phyloP scores from a whole-genome alignment of 164 flowering plant genomes.

The Chimonanthus salicifolius region DNA sequence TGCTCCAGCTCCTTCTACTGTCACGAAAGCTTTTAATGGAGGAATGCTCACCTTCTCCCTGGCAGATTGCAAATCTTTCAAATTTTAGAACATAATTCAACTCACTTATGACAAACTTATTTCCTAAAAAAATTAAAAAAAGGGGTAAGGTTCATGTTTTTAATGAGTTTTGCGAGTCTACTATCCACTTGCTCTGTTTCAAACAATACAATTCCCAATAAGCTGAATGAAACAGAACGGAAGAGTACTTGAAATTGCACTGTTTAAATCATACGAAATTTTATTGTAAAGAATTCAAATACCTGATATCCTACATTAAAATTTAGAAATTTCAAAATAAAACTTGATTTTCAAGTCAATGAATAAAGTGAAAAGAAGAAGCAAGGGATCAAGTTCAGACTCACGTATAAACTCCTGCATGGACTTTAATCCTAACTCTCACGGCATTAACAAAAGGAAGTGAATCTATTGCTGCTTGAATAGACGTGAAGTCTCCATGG shows the following conservation, averaged over 20 bases:
- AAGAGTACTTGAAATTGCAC: not conserved
- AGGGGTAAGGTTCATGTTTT: not conserved
- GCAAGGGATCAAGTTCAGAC: constrained; percentile 13
- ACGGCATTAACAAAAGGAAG: constrained; percentile 75
- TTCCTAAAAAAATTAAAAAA: not conserved
- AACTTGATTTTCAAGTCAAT: not conserved
- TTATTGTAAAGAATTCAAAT: not conserved
- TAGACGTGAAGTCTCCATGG: constrained; percentile 70
- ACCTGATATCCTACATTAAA: not conserved
- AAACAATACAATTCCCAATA: no score
- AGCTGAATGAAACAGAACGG: no score
- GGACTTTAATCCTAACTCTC: constrained; percentile 80
- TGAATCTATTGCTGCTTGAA: constrained; percentile 90
- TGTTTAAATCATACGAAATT: not conserved
- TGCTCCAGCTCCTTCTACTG: constrained; percentile 91
- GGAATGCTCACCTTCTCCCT: constrained; percentile 94
- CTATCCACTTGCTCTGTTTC: no score
- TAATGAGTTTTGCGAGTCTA: no score
- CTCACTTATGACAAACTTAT: not conserved
- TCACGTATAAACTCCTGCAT: constrained; percentile 89
- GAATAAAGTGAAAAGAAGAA: not conserved
- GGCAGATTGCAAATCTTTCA: constrained; percentile 14
- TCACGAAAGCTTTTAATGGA: constrained; percentile 72
- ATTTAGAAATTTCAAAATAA: not conserved
- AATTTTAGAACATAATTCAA: not conserved